Conservation (phyloP, 139 green algal species). For the Haematococcus sp. region DNA sequence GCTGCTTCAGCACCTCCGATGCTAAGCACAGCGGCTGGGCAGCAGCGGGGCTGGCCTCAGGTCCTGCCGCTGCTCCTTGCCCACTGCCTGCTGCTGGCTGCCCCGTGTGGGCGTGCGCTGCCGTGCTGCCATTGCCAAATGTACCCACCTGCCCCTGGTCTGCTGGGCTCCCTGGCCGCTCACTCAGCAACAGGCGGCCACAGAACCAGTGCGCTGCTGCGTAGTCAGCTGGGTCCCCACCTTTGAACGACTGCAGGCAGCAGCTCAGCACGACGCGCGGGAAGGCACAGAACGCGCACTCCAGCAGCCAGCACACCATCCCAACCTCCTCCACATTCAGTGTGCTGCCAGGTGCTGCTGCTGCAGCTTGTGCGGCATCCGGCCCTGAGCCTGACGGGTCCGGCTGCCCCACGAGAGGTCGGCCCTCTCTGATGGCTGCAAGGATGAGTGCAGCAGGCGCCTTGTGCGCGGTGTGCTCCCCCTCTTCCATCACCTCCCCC, state of each 20-base stretch:
- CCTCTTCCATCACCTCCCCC: no score
- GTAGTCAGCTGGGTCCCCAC: not conserved
- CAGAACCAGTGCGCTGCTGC: not conserved
- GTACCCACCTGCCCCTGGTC: no score
- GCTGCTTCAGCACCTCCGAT: conserved; percentile 1
- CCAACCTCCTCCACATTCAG: not conserved
- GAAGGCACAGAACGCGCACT: conserved; percentile 15
- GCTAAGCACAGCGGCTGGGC: conserved; percentile 15
- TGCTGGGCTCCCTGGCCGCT: no score
- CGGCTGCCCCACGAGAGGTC: no score
- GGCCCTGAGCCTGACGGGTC: not conserved
- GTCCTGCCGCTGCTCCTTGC: no score
- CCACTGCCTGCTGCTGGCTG: no score
- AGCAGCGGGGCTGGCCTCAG: no score
- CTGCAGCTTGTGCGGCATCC: not conserved
- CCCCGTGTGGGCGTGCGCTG: no score
- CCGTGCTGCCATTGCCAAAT: not conserved
- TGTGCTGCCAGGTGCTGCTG: not conserved
- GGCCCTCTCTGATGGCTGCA: no score
- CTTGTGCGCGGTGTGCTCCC: no score
- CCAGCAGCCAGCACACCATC: not conserved
- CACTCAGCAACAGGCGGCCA: not conserved
- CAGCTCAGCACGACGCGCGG: conserved; percentile 40
- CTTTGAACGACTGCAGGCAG: conserved; percentile 33
- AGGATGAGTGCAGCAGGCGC: no score